Percentiles rank a stretch among this genome's conserved stretches.
Evolutionary conservation across 768 basidiomycete genomes (phyloP).

Genomic region (Cystofilobasidium bisporidii): DNA sequence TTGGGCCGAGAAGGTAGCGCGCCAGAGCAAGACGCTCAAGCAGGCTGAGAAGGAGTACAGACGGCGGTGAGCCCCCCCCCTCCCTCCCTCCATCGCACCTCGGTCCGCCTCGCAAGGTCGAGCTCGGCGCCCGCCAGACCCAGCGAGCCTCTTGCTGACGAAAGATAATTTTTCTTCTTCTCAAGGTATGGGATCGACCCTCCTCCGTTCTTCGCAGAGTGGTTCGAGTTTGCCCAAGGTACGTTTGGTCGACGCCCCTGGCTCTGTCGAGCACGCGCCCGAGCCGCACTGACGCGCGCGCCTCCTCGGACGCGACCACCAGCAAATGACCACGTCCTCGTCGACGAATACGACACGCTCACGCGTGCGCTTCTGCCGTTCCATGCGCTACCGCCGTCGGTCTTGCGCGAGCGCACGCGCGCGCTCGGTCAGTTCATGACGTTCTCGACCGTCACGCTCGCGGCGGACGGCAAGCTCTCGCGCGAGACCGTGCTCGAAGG

Average conservation of each 20-base stretch:
- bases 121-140: not conserved
- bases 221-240: not conserved
- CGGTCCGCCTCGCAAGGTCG: too few species aligned
- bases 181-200: not conserved
- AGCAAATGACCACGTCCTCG: not conserved
- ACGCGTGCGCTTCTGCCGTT: not conserved
- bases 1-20: constrained; percentile 55
- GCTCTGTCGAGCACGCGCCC: too few species aligned
- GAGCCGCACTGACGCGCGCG: too few species aligned
- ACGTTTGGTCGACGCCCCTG: too few species aligned
- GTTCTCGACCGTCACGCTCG: not conserved
- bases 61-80: not conserved
- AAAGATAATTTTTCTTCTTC: too few species aligned
- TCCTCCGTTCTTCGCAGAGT: not conserved
- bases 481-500: not conserved
- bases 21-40: constrained; percentile 67
- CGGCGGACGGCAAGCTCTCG: not conserved
- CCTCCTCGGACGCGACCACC: too few species aligned
- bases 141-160: not conserved
- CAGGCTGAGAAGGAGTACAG: constrained; percentile 70
- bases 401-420: not conserved
- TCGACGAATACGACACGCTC: constrained; percentile 1
- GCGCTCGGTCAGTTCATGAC: not conserved
- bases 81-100: too few species aligned
- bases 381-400: not conserved